These are phyloP conservation scores for Thamnidium elegans DNA, from an alignment of 192 early-diverging fungal species.

Conservation along the genomic window DNA sequence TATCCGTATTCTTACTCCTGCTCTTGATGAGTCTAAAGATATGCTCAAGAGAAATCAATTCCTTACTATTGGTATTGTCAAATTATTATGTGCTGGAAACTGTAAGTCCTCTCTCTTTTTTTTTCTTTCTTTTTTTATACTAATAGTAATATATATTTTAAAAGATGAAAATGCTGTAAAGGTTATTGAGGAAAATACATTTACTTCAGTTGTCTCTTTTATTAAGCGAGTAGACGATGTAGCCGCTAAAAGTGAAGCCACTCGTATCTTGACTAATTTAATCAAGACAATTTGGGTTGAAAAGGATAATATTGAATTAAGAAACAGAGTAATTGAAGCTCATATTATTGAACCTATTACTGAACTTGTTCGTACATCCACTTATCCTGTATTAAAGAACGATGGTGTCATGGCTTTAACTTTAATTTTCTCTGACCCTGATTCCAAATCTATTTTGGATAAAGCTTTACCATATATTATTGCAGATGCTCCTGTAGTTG, in stretches of 20 bases:
- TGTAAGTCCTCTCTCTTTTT: constrained; percentile 17
- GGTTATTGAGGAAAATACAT: not conserved
- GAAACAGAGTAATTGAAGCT: constrained; percentile 35
- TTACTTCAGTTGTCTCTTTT: constrained; percentile 15
- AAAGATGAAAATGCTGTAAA: constrained; percentile 7
- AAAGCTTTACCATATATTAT: constrained; percentile 20
- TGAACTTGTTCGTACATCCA: constrained; percentile 48
- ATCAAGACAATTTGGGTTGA: constrained; percentile 50
- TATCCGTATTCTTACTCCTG: constrained; percentile 42
- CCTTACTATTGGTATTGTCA: constrained; percentile 51
- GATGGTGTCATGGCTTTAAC: constrained; percentile 57
- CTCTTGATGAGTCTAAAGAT: constrained; percentile 45
- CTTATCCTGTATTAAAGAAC: constrained; percentile 54
- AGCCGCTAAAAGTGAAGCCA: constrained; percentile 51
- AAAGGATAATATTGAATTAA: constrained; percentile 31
- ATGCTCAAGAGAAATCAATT: constrained; percentile 53
- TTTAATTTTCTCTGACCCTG: constrained; percentile 39
- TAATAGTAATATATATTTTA: not conserved
- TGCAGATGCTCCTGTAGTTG: not conserved
- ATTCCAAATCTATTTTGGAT: constrained; percentile 8
- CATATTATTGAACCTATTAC: constrained; percentile 39
- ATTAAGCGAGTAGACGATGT: constrained; percentile 50
- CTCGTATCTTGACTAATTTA: constrained; percentile 48
- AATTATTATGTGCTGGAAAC: constrained; percentile 45
- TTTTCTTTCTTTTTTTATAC: not conserved